Percentiles rank a stretch among this genome's conserved stretches.
Evolutionary conservation across 2,329 filamentous ascomycete species (phyloP).

Genomic region (Phaeoacremonium minimum): DNA sequence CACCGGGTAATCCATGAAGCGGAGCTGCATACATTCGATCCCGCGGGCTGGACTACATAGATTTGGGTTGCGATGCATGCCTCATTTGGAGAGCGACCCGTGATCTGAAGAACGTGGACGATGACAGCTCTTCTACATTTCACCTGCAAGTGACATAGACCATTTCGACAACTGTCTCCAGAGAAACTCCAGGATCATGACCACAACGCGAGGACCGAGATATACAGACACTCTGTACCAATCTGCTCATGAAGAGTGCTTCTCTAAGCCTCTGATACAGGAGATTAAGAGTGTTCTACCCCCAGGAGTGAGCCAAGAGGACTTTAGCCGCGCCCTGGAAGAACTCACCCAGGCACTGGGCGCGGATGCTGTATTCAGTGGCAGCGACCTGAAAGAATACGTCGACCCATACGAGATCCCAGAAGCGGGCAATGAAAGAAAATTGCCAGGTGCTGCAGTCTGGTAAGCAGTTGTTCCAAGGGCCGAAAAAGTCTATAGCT

Average conservation of each 20-base stretch:
- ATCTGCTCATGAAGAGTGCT: conserved; percentile 32
- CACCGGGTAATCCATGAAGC: too few relatives aligned
- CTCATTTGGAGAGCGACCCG: too few relatives aligned
- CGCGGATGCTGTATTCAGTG: conserved; percentile 29
- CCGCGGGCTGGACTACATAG: too few relatives aligned
- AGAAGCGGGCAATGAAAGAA: conserved; percentile 29
- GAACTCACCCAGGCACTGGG: conserved; percentile 28
- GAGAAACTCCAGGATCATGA: too few relatives aligned
- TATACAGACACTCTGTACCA: conserved; percentile 36
- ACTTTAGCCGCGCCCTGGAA: conserved; percentile 30
- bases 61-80: too few relatives aligned
- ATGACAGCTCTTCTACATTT: too few relatives aligned
- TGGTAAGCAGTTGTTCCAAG: conserved; percentile 24
- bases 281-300: conserved; percentile 31
- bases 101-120: too few relatives aligned
- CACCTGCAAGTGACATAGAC: too few relatives aligned
- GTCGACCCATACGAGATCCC: conserved; percentile 41
- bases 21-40: too few relatives aligned
- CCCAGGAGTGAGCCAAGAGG: conserved; percentile 28
- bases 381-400: conserved; percentile 33
- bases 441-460: conserved; percentile 36
- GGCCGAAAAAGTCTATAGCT: too few relatives aligned
- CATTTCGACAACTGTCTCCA: too few relatives aligned
- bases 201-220: conserved; percentile 1
- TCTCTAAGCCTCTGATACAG: conserved; percentile 30